Conservation (phyloP, 768 basidiomycete species). For the Termitomyces sp. region DNA sequence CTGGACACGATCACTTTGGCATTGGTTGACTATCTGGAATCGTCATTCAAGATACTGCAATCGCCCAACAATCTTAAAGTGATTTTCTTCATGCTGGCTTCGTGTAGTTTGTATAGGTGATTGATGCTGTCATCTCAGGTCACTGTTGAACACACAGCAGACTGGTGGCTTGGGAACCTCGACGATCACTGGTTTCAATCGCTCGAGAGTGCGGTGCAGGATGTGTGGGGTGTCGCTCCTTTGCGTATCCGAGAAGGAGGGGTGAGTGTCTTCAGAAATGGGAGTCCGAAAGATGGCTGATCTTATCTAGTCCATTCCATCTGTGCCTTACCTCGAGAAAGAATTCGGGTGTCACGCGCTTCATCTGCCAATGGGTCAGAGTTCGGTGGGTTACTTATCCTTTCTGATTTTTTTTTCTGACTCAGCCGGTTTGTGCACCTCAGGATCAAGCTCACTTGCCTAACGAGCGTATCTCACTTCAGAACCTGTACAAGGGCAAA, state of each 20-base stretch:
- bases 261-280: slow-evolving; percentile 35
- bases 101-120: background rate
- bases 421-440: background rate
- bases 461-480: slow-evolving; percentile 85
- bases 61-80: slow-evolving; percentile 77
- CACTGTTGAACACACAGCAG: slow-evolving; percentile 74
- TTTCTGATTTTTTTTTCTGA: slow-evolving; percentile 1
- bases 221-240: slow-evolving; percentile 86
- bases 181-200: slow-evolving; percentile 83
- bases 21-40: slow-evolving; percentile 52
- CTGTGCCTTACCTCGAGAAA: slow-evolving; percentile 90
- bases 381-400: slow-evolving; percentile 50
- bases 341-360: slow-evolving; percentile 84
- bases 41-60: slow-evolving; percentile 50
- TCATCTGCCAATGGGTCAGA: slow-evolving; percentile 93
- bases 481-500: slow-evolving; percentile 76
- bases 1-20: slow-evolving; percentile 60
- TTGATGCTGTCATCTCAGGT: slow-evolving; percentile 38
- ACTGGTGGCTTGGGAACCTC: slow-evolving; percentile 95
- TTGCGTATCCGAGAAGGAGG: slow-evolving; percentile 92
- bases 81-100: background rate
- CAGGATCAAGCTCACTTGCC: slow-evolving; percentile 91
- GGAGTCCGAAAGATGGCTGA: background rate
- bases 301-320: slow-evolving; percentile 74
- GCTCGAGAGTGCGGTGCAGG: slow-evolving; percentile 73